Percentiles rank a stretch among this genome's conserved stretches.
phyloP scores from a whole-genome alignment of 148 eudicot species.

The Rhododendron molle region DNA sequence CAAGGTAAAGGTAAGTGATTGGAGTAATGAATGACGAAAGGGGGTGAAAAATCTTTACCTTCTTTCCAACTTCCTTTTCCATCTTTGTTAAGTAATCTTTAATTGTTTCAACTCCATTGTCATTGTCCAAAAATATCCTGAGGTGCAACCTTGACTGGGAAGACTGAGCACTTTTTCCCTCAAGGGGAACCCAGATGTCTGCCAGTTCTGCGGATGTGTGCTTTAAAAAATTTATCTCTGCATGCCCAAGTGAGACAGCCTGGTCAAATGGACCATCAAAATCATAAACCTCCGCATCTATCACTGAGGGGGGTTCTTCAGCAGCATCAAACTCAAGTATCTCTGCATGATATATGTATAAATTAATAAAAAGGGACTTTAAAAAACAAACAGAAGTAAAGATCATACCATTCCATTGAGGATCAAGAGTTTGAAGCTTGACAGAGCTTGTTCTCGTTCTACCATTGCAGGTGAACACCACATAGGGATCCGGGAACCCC shows the following conservation, averaged over 20 bases:
- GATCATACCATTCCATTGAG: conserved; percentile 82
- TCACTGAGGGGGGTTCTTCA: conserved; percentile 81
- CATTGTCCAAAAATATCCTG: conserved; percentile 84
- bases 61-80: conserved; percentile 93
- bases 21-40: not conserved
- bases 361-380: not conserved
- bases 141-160: conserved; percentile 80
- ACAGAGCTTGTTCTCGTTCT: conserved; percentile 89
- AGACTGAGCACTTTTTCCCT: conserved; percentile 73
- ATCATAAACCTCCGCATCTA: conserved; percentile 83
- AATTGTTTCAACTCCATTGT: conserved; percentile 72
- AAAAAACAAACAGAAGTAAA: not conserved
- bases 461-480: conserved; percentile 79
- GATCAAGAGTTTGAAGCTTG: conserved; percentile 81
- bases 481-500: conserved; percentile 71
- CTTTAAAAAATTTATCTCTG: conserved; percentile 83
- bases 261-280: conserved; percentile 91
- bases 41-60: conserved; percentile 33
- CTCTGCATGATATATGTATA: conserved; percentile 40
- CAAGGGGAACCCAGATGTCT: conserved; percentile 82
- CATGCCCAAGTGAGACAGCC: conserved; percentile 79
- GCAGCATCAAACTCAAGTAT: conserved; percentile 87
- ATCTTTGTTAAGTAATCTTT: conserved; percentile 74
- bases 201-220: conserved; percentile 63
- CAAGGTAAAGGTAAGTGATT: not conserved